Evolutionary conservation across 2,329 filamentous ascomycete genomes (phyloP), one percentile per base, ranked within the genome.

Genomic region (Chaetomiaceae sp.): DNA sequence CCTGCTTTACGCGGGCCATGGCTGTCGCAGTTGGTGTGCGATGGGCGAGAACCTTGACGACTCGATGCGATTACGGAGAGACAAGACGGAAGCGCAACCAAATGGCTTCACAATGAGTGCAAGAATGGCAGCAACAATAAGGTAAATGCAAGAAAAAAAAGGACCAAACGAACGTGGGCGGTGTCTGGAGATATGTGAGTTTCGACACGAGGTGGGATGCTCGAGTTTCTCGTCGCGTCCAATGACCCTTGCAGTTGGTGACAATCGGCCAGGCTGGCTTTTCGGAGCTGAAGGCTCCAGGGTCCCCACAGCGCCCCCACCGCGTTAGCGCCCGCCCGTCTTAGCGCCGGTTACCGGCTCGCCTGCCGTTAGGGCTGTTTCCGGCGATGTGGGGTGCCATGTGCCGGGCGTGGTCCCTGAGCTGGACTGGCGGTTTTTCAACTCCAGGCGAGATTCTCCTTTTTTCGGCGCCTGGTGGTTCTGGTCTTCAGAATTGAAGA

Each of bases 1-100:
- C 73, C 70, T 88, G 85, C 71, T 91, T 90, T 51, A 79, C 80
- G 64, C 87, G 82, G 56, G 85, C 87, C 87, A 91, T 90, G 59
- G 60, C 50, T 38, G 39, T 39, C 15, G 31, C 17, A 22, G 22
- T 23, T 48, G 19, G 33, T 27, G 27, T 12, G 20, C 14, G 36
- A 40, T 36, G 38, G 17, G 47, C 48, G 37, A 49, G 27, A 40
- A 53, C 42, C 22, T 36, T 43, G 33, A 53, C 19, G 50, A 42
- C 50, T 46, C 20, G 43, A 12, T 22, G 6, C n/a, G 23, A 14
- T 9, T 11, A 25, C 23, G 19, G 11, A 12, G 9, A 11, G 31
- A 33, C 6, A 4, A 5, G 9, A 7, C 8, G 27, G 4, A 3
- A 6, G 14, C 27, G 8, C 9, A 7, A 12, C 3, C 8, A 7